Base-by-base conservation (phyloP, 371 early-diverging fungal genomes). In the Lichtheimia ornata region DNA sequence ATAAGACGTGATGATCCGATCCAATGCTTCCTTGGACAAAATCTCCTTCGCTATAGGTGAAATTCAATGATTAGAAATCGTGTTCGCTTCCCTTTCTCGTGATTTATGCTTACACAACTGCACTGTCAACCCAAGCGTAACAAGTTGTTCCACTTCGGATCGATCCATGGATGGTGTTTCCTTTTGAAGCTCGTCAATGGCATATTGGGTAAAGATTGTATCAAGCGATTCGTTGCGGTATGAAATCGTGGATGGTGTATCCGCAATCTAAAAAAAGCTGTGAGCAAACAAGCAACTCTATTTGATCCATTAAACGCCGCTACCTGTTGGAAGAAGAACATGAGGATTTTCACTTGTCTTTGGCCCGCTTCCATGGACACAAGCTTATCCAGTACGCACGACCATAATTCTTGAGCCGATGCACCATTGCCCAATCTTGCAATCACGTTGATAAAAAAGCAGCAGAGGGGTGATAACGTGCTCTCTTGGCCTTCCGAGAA, bases 371-470 rank as follows among this genome's bases (percentile, higher is more conserved):
- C 47, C 47, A 47, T 22, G 18, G 17, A 15, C 22, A 22, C 47
- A 6, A 74, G 40, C 12, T 57, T 47, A 1, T 58, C 45, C 22
- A 69, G 44, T 24, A 66, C 60, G 6, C 45, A 12, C 22, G 43
- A 35, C 70, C 73, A 76, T 4, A 76, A 40, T 7, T 30, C 40
- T 7, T 59, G 42, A 14, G 73, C 52, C 15, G 56, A 57, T 5
- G 27, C 14, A 20, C 24, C 54, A 30, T 63, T 51, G 0, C 56
- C 28, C 3, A 70, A 20, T 14, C 58, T 17, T 12, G 57, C 13
- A 6, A 76, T 20, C 20, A 66, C 22, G 1, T 61, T 47, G 5
- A 70, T 27, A 50, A 62, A 66, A 6, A 67, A 60, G 1, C 64
- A 62, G 0, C 61, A 42, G 5, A 75, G 44, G 2, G 70, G 52